These are phyloP conservation scores for Cladophialophora psammophila DNA, from an alignment of 2,329 filamentous ascomycete genomes.

Conservation along the genomic window DNA sequence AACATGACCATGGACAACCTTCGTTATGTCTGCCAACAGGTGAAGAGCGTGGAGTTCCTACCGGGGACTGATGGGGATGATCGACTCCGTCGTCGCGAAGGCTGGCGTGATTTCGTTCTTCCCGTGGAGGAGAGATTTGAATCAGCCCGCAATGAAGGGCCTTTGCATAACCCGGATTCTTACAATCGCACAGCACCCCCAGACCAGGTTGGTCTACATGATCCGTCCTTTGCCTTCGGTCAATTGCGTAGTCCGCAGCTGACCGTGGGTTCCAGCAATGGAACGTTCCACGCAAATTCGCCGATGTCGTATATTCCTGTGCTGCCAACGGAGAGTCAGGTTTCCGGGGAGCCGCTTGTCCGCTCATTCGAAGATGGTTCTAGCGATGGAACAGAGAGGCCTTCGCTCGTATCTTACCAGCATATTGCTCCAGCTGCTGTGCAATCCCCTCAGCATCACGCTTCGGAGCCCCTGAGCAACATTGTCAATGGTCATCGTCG, in stretches of 20 bases:
- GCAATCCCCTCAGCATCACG: constrained; percentile 24
- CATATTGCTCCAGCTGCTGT: constrained; percentile 8
- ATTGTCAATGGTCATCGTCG: constrained; percentile 36
- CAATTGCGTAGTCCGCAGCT: constrained; percentile 31
- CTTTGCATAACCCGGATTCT: constrained; percentile 41
- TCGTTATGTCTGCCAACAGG: constrained; percentile 76
- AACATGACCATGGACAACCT: constrained; percentile 66
- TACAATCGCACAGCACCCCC: constrained; percentile 19
- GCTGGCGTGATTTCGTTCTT: constrained; percentile 83
- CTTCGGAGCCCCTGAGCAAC: constrained; percentile 13
- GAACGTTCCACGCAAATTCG: constrained; percentile 26
- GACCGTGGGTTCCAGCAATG: constrained; percentile 25
- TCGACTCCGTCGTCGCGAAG: constrained; percentile 74
- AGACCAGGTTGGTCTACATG: constrained; percentile 19
- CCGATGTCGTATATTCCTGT: constrained; percentile 29
- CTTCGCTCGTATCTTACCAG: constrained; percentile 14
- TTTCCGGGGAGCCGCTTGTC: constrained; percentile 16
- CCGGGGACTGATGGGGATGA: constrained; percentile 79
- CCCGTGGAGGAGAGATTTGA: constrained; percentile 74
- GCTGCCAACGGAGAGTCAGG: constrained; percentile 20
- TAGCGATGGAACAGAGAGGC: constrained; percentile 6
- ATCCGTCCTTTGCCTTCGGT: constrained; percentile 26
- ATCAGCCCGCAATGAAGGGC: constrained; percentile 76
- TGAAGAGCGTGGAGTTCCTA: constrained; percentile 75
- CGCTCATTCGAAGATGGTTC: constrained; percentile 23